These are phyloP conservation scores for Diaporthe sp. DNA, from an alignment of 2,329 filamentous ascomycete genomes.

Conservation along the genomic window DNA sequence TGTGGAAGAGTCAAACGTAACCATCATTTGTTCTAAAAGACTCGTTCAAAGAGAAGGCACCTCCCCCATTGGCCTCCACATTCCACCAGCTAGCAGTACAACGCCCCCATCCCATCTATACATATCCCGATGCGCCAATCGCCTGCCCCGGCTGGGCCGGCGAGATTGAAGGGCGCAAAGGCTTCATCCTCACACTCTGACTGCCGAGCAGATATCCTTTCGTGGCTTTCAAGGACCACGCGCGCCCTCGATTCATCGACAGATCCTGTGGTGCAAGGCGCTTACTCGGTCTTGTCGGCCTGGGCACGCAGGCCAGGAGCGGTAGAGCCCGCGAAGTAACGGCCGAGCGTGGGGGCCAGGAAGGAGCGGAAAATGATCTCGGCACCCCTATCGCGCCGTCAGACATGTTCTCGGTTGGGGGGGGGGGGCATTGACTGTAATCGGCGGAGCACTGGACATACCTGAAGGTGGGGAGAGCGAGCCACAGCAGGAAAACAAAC, in stretches of 20 bases:
- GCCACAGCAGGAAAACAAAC: constrained; percentile 97
- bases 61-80: background rate
- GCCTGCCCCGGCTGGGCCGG: constrained; percentile 35
- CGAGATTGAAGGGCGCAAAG: constrained; percentile 37
- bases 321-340: constrained; percentile 88
- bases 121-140: background rate
- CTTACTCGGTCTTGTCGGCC: constrained; percentile 80
- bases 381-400: constrained; percentile 74
- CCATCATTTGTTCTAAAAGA: constrained; percentile 20
- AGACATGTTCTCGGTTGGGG: background rate
- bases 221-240: constrained; percentile 35
- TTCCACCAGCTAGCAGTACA: constrained; percentile 2
- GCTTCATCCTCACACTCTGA: background rate
- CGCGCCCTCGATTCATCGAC: constrained; percentile 30
- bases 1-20: background rate
- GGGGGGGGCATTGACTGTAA: background rate
- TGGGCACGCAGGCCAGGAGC: constrained; percentile 89
- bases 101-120: constrained; percentile 7
- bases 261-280: background rate
- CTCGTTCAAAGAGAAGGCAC: background rate
- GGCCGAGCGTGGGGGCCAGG: constrained; percentile 89
- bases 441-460: constrained; percentile 60
- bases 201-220: background rate
- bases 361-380: constrained; percentile 97
- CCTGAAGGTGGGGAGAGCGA: constrained; percentile 93